These are phyloP conservation scores for Apostasia shenzhenica DNA, from an alignment of 106 monocot species.

Conservation along the genomic window DNA sequence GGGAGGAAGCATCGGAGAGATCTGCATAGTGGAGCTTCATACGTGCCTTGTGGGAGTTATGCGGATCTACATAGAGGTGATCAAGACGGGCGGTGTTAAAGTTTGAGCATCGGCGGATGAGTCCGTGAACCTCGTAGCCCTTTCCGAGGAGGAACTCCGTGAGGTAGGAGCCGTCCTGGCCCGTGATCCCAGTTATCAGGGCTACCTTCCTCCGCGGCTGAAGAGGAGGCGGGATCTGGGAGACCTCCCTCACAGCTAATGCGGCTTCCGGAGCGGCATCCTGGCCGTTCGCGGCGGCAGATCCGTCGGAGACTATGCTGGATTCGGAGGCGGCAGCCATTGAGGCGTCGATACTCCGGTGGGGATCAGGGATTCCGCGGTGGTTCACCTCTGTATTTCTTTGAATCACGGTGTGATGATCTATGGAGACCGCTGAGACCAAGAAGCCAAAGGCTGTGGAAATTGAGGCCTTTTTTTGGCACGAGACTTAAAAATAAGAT, in stretches of 20 bases:
- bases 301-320: background rate
- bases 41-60: slow-evolving; percentile 68
- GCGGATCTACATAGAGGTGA: slow-evolving; percentile 94
- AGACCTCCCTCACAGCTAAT: background rate
- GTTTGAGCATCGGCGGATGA: slow-evolving; percentile 95
- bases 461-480: too few relatives aligned
- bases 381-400: too few relatives aligned
- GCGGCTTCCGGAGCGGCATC: background rate
- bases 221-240: slow-evolving; percentile 23
- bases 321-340: slow-evolving; percentile 1
- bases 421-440: too few relatives aligned
- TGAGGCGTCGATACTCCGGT: background rate
- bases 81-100: slow-evolving; percentile 91
- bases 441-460: too few relatives aligned
- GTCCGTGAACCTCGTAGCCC: slow-evolving; percentile 94
- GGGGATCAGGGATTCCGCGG: too few relatives aligned
- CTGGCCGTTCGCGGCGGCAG: background rate
- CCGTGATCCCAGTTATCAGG: slow-evolving; percentile 89
- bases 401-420: too few relatives aligned
- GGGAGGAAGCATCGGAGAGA: slow-evolving; percentile 92
- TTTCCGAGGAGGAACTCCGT: slow-evolving; percentile 82
- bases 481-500: too few relatives aligned
- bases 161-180: slow-evolving; percentile 96
- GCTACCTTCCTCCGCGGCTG: slow-evolving; percentile 55
- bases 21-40: slow-evolving; percentile 99